Base-by-base conservation (phyloP, 306 rosid species). In the Cicer chorassanicum region DNA sequence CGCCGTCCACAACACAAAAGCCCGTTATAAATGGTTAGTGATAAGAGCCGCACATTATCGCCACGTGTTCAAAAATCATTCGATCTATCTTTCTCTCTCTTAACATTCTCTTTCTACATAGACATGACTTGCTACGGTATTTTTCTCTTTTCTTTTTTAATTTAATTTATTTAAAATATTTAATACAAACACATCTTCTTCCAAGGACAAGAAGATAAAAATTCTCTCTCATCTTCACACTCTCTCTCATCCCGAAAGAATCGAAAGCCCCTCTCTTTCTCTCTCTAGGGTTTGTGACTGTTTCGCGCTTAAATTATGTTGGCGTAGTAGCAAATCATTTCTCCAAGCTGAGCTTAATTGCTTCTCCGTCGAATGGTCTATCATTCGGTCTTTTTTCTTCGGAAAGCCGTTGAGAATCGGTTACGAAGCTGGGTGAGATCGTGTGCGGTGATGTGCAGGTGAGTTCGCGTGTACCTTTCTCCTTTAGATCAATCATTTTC, bases 201-300 rank as follows among this genome's bases (percentile, higher is more conserved):
- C 74, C 86, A 71, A 68, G 86, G 86, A 81, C 88, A 79, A 86
- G 16, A 72, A 49, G 77, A 76, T 77, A 84, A 83, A 82, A 84
- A 76, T 80, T 75, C 88, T 70, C 78, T 70, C 88, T 49, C 77
- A 40, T 39, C 41, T 75, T 59, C 74, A 34, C 74, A 21, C 57
- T 24, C 78, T 72, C 80, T 34, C 73, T 34, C 75, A 18, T 69
- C 64, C 78, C 84, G 78, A 67, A 44, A 64, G 76, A 75, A 84
- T 86, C 84, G 88, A 84, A 84, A 82, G 76, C 84, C 88, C 65
- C 77, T 85, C 82, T 85, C 87, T 85, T 85, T 86, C 89, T 88
- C 91, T 86, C 86, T 88, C 89, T 95, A 94, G 97, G 96, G 91
- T 90, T 95, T 86, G 73, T 53, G 59, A 38, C 55, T 78, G 72